Evolutionary conservation across 192 early-diverging fungal species (phyloP).

Genomic region (Rhizophagus clarus): DNA sequence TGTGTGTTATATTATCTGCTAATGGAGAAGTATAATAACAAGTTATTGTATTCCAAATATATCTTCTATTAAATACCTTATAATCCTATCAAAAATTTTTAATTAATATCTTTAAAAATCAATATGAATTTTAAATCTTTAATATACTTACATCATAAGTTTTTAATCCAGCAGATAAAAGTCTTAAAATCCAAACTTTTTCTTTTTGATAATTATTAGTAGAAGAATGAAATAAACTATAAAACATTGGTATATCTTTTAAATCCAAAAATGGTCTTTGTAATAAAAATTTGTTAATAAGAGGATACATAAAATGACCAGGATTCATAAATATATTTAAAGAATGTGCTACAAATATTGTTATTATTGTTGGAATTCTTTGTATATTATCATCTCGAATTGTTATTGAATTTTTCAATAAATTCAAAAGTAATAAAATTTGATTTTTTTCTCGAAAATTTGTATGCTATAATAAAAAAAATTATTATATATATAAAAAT

Average conservation of each 20-base stretch:
- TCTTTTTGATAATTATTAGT: conserved; percentile 66
- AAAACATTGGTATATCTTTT: conserved; percentile 84
- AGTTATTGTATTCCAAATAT: conserved; percentile 69
- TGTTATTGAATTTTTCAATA: conserved; percentile 68
- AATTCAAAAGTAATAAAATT: conserved; percentile 64
- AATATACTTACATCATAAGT: conserved; percentile 44
- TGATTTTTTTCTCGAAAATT: conserved; percentile 73
- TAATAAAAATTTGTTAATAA: conserved; percentile 74
- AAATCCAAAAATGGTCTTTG: conserved; percentile 73
- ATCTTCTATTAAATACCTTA: conserved; percentile 64
- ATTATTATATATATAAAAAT: neutral
- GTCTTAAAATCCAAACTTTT: conserved; percentile 70
- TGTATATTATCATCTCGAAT: conserved; percentile 46
- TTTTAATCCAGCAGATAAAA: conserved; percentile 64
- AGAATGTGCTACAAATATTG: conserved; percentile 68
- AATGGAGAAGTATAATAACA: conserved; percentile 69
- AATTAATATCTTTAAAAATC: no score
- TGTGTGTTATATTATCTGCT: conserved; percentile 58
- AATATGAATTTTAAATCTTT: neutral
- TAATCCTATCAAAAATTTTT: conserved; percentile 57
- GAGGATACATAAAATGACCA: conserved; percentile 74
- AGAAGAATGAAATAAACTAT: conserved; percentile 72
- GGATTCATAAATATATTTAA: conserved; percentile 66
- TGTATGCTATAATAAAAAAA: conserved; percentile 32
- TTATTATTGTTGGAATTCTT: conserved; percentile 65